Evolutionary conservation across 352 stramenopile species (phyloP).

Genomic region (Halophytophthora batemanensis): DNA sequence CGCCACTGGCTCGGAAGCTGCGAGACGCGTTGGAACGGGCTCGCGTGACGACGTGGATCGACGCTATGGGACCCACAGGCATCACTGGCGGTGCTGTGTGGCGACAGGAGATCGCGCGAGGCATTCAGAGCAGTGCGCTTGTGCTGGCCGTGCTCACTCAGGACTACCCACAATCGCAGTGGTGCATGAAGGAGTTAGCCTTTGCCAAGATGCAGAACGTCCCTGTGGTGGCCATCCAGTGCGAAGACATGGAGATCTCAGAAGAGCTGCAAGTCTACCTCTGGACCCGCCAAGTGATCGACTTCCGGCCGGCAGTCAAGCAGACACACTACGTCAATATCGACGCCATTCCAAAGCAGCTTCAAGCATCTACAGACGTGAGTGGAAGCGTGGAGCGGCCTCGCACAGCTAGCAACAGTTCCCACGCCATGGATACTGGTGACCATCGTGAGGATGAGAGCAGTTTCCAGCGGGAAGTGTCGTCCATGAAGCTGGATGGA

Average conservation of each 20-base stretch:
- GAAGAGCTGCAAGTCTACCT: conserved; percentile 85
- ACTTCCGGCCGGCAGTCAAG: conserved; percentile 58
- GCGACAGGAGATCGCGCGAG: conserved; percentile 77
- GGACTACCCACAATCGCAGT: conserved; percentile 78
- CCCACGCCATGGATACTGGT: conserved; percentile 20
- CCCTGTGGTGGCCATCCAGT: conserved; percentile 81
- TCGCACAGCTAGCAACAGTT: conserved; percentile 20
- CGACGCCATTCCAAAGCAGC: conserved; percentile 1
- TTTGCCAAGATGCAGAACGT: conserved; percentile 86
- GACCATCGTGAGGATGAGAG: conserved; percentile 19
- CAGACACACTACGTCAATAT: conserved; percentile 13
- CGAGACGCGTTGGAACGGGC: conserved; percentile 64
- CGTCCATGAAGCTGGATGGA: neutral
- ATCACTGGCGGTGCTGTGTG: conserved; percentile 79
- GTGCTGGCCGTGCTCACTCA: conserved; percentile 69
- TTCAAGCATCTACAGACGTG: neutral
- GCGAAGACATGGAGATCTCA: conserved; percentile 76
- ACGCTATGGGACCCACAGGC: conserved; percentile 78
- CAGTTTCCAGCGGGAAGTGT: neutral
- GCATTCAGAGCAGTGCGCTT: conserved; percentile 70
- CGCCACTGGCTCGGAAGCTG: conserved; percentile 56
- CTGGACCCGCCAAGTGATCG: conserved; percentile 83
- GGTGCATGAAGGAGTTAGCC: conserved; percentile 86
- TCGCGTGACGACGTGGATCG: conserved; percentile 83
- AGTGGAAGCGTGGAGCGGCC: neutral